Evolutionary conservation across 1,284 basidiomycete genomes (phyloP).

Genomic region (Sporisorium sorghi): DNA sequence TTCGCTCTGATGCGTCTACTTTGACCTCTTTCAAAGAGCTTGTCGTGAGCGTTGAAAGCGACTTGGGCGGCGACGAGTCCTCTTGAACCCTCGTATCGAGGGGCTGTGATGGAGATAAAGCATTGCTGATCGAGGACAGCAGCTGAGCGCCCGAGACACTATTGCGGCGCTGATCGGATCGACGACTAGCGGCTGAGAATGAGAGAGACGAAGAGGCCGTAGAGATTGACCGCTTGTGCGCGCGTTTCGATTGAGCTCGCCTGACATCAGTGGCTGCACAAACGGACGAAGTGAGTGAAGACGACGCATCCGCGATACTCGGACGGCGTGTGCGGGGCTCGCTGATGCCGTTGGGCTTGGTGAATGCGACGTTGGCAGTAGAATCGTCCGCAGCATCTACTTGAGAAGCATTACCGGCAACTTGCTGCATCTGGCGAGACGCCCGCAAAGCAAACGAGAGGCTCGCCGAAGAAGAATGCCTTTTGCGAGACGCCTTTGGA

Average conservation of each 20-base stretch:
- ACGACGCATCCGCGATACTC: constrained; percentile 1
- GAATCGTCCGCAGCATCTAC: neutral
- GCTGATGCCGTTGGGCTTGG: neutral
- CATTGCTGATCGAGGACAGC: constrained; percentile 5
- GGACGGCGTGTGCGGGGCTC: neutral
- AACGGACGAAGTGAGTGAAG: neutral
- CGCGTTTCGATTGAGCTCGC: neutral
- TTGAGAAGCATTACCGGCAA: neutral
- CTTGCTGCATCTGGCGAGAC: constrained; percentile 2
- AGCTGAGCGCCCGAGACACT: constrained; percentile 16
- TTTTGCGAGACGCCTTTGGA: constrained; percentile 25
- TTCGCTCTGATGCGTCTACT: neutral
- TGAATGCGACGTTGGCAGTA: too few species aligned
- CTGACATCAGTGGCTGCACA: neutral
- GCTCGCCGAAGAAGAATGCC: constrained; percentile 16
- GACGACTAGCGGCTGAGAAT: constrained; percentile 1
- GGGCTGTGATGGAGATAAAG: too few species aligned
- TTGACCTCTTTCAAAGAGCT: neutral
- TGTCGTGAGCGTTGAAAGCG: neutral
- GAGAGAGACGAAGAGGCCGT: constrained; percentile 31
- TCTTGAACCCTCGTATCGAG: neutral
- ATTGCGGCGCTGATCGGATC: constrained; percentile 8
- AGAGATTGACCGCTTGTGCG: constrained; percentile 23
- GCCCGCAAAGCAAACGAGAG: constrained; percentile 9
- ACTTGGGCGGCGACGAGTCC: neutral